A percentile compares a stretch with the other conserved stretches of the same genome.
Conservation (phyloP, 768 basidiomycete species). For the Pleurotus eryngii region DNA sequence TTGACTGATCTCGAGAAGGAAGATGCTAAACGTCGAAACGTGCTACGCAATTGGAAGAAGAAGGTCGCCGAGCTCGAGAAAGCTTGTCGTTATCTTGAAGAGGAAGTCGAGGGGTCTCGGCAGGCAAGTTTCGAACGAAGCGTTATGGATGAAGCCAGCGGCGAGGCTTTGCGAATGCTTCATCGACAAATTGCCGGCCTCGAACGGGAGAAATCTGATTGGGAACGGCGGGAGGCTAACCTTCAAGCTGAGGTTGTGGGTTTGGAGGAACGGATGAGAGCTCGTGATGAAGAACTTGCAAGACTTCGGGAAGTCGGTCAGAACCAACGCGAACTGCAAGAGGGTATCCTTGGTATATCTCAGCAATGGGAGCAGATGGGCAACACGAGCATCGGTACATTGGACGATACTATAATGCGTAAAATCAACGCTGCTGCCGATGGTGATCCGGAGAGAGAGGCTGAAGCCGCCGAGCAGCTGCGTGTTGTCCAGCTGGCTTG, state of each 20-base stretch:
- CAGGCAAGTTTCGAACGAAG: constrained; percentile 80
- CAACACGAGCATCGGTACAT: constrained; percentile 36
- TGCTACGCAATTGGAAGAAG: constrained; percentile 67
- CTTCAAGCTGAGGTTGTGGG: constrained; percentile 44
- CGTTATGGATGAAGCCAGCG: constrained; percentile 80
- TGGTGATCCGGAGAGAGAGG: constrained; percentile 25
- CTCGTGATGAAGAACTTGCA: constrained; percentile 40
- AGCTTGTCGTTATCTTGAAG: constrained; percentile 65
- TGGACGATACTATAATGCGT: constrained; percentile 43
- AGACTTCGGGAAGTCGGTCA: constrained; percentile 51
- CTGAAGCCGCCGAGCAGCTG: constrained; percentile 39
- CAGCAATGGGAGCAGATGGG: constrained; percentile 62
- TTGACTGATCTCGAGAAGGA: constrained; percentile 58
- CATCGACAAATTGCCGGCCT: constrained; percentile 78
- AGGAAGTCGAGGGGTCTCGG: constrained; percentile 83
- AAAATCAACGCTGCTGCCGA: constrained; percentile 38
- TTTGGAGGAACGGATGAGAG: constrained; percentile 45
- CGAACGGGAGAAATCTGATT: constrained; percentile 59
- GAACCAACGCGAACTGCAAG: constrained; percentile 48
- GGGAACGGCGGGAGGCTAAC: constrained; percentile 37
- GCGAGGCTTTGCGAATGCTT: constrained; percentile 74
- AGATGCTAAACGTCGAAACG: constrained; percentile 52
- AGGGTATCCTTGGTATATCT: constrained; percentile 50
- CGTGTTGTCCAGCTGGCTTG: constrained; percentile 39
- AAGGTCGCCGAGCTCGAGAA: constrained; percentile 74